These are phyloP conservation scores for Elsinoe ampelina DNA, from an alignment of 2,329 filamentous ascomycete genomes.

Conservation along the genomic window DNA sequence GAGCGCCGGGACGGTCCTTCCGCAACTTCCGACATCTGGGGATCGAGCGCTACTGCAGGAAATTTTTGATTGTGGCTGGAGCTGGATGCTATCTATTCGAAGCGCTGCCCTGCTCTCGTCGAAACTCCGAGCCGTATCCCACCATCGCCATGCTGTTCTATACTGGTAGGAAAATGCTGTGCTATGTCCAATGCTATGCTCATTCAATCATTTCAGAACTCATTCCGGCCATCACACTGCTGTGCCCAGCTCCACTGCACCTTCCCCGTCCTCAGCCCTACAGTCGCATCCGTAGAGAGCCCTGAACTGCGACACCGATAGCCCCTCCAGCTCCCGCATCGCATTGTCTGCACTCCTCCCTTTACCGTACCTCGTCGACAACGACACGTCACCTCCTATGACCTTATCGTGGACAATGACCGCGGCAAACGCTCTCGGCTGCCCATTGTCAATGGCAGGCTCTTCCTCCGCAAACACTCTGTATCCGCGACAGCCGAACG, in stretches of 20 bases:
- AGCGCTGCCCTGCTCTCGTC: background rate
- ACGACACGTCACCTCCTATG: constrained; percentile 51
- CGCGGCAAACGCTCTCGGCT: constrained; percentile 52
- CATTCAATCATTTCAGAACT: background rate
- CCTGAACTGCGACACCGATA: constrained; percentile 51
- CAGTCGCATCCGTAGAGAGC: constrained; percentile 57
- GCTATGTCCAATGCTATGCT: background rate
- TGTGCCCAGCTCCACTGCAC: background rate
- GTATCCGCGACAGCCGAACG: constrained; percentile 57
- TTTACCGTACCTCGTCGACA: constrained; percentile 64
- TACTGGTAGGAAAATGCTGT: background rate
- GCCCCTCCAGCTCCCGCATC: constrained; percentile 40
- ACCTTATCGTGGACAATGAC: constrained; percentile 67
- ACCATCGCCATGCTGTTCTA: constrained; percentile 3
- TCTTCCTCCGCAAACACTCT: constrained; percentile 47
- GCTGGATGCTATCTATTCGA: background rate
- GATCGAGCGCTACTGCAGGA: constrained; percentile 6
- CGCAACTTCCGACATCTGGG: constrained; percentile 10
- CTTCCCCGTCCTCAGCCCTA: constrained; percentile 1
- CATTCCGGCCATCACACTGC: background rate
- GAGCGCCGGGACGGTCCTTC: background rate
- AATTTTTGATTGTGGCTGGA: constrained; percentile 4
- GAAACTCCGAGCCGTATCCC: background rate
- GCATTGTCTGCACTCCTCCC: constrained; percentile 54
- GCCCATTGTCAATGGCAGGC: constrained; percentile 38